Evolutionary conservation across 495 filamentous ascomycete genomes (phyloP), one percentile per base, ranked within the genome.

Genomic region (Parathielavia appendiculata): DNA sequence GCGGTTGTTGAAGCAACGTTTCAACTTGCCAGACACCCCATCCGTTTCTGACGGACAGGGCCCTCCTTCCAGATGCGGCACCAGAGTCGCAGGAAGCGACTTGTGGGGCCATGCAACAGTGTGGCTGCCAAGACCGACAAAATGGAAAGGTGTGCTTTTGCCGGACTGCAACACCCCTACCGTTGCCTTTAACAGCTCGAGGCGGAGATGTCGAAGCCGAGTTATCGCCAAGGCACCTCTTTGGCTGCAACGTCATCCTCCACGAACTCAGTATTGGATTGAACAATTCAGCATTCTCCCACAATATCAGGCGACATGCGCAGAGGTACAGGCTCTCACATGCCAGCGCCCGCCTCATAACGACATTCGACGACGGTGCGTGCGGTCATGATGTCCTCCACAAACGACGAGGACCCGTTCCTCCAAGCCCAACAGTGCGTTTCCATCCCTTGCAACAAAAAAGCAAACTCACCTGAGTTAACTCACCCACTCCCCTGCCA

Each of bases 401-500:
- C 83, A 44, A 83, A 82, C 62, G 81, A 90, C 69, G 76, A 85
- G 68, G 92, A 97, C 66, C 92, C 92, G 26, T 97, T 96, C 79
- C 86, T 95, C 73, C 88, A 95, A 72, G 91, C 95, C 65, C 91
- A 96, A 76, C 82, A 87, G 89, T 92, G 75, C 65, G 82, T 56
- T 19, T 43, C 22, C 26, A 23, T 19, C 7, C 36, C 11, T 16
- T 16, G 16, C 1, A 19, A 32, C 44, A 19, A 8, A 13, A 20
- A 4, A 40, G 9, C 14, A 38, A 32, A 32, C 17, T 5, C 6
- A 20, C 19, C 19, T 6, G 2, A 38, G 32, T 8, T 50, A 48
- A 26, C 41, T 39, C 17, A 5, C 14, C 36, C 17, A 5, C 14
- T 26, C 35, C 16, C 36, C 12, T 5, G 39, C 40, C 54, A 95